phyloP scores from a whole-genome alignment of 2,329 filamentous ascomycete genomes.

The Neophaeococcomyces aloes region DNA sequence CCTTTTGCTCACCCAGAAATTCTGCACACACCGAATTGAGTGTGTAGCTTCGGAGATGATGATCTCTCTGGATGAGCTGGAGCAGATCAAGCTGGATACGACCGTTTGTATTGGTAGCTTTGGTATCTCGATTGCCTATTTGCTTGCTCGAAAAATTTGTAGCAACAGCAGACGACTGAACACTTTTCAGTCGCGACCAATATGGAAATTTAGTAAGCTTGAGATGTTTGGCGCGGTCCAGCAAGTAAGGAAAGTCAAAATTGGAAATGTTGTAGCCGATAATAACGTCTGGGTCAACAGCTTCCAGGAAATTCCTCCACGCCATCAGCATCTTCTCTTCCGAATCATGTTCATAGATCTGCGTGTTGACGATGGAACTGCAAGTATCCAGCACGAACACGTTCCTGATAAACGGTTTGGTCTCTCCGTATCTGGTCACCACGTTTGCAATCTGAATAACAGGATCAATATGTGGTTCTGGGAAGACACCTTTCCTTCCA shows the following conservation, averaged over 20 bases:
- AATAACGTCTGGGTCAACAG: slow-evolving; percentile 91
- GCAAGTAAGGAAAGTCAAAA: slow-evolving; percentile 94
- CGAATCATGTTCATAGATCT: slow-evolving; percentile 70
- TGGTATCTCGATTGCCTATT: slow-evolving; percentile 92
- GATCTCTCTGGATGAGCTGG: slow-evolving; percentile 88
- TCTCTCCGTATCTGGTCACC: slow-evolving; percentile 87
- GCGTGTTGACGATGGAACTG: slow-evolving; percentile 86
- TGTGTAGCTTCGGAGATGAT: slow-evolving; percentile 92
- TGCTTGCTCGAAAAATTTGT: slow-evolving; percentile 95
- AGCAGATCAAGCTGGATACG: slow-evolving; percentile 84
- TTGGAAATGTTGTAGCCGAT: slow-evolving; percentile 98
- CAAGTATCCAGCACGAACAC: slow-evolving; percentile 93
- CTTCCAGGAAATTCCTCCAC: slow-evolving; percentile 82
- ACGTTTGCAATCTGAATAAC: slow-evolving; percentile 98
- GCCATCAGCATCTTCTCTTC: slow-evolving; percentile 85
- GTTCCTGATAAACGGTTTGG: slow-evolving; percentile 89
- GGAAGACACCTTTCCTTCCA: slow-evolving; percentile 93
- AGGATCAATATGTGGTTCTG: slow-evolving; percentile 79
- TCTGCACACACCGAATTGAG: slow-evolving; percentile 92
- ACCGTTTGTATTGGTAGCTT: slow-evolving; percentile 88
- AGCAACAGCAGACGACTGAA: slow-evolving; percentile 61
- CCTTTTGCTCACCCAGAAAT: slow-evolving; percentile 93
- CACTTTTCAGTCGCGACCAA: slow-evolving; percentile 68
- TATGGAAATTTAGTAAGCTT: slow-evolving; percentile 73
- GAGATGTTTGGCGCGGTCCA: slow-evolving; percentile 76